Conservation (phyloP, 345 rosid species). For the Punica granatum region DNA sequence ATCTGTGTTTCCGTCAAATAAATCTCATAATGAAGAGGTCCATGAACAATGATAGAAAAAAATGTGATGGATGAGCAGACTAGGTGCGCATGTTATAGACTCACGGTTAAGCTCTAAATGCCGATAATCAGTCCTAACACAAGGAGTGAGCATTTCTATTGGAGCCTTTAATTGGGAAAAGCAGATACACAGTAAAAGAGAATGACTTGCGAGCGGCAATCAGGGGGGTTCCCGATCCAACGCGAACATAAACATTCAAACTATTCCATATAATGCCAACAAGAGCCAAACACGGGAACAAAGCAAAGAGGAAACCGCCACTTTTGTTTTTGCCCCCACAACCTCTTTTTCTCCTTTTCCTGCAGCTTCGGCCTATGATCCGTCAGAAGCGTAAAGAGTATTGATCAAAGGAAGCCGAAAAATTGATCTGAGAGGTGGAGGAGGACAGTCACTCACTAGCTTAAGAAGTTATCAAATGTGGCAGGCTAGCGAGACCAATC, state of each 20-base stretch:
- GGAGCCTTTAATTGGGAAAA: background rate
- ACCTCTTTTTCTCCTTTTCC: slow-evolving; percentile 2
- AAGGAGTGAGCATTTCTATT: background rate
- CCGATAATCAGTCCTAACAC: background rate
- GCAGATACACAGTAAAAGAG: background rate
- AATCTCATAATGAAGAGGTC: background rate
- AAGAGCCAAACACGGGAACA: slow-evolving; percentile 16
- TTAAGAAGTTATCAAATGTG: background rate
- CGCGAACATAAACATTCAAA: slow-evolving; percentile 12
- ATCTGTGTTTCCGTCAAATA: too few species aligned
- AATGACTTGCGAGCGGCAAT: background rate
- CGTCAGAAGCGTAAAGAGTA: slow-evolving; percentile 32
- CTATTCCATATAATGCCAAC: slow-evolving; percentile 15
- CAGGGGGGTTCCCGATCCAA: background rate
- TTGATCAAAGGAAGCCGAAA: background rate
- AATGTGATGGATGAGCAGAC: too few species aligned
- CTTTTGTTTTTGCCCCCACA: slow-evolving; percentile 1
- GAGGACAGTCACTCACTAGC: background rate
- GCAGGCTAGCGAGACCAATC: background rate
- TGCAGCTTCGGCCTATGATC: slow-evolving; percentile 9
- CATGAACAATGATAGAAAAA: too few species aligned
- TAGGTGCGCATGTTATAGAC: too few species aligned
- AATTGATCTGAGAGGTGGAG: background rate
- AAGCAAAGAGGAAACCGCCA: slow-evolving; percentile 9
- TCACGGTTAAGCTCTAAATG: background rate